Percentiles rank a stretch among this genome's conserved stretches.
phyloP scores from a whole-genome alignment of 768 basidiomycete species.

The Astraeus odoratus region DNA sequence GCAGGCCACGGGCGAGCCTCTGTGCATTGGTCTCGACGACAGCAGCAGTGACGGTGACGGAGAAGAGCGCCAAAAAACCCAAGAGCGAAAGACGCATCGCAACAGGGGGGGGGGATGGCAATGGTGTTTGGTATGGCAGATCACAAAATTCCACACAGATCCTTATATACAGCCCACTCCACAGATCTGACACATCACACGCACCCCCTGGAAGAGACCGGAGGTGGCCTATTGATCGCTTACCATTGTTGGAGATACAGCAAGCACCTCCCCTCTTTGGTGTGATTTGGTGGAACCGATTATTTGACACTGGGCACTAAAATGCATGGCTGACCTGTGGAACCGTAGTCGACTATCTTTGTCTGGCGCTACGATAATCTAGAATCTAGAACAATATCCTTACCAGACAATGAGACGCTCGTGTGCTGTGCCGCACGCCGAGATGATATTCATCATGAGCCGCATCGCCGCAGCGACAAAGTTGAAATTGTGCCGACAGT shows the following conservation, averaged over 20 bases:
- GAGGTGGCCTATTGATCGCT: not conserved
- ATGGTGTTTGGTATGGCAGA: not conserved
- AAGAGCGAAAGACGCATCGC: constrained; percentile 5
- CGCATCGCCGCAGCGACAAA: too few species aligned
- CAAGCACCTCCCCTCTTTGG: too few species aligned
- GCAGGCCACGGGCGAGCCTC: constrained; percentile 40
- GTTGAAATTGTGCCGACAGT: too few species aligned
- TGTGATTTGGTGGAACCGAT: not conserved
- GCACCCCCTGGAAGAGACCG: too few species aligned
- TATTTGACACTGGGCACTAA: not conserved
- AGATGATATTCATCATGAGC: not conserved
- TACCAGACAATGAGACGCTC: too few species aligned
- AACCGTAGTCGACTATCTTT: too few species aligned
- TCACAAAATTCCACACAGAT: not conserved
- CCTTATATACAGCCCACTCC: not conserved
- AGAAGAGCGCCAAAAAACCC: constrained; percentile 17
- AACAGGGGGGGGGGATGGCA: not conserved
- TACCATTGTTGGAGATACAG: not conserved
- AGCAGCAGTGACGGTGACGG: constrained; percentile 14
- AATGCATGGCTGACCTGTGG: not conserved
- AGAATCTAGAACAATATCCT: too few species aligned
- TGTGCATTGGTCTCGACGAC: constrained; percentile 34
- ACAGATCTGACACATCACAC: not conserved
- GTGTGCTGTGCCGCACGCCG: too few species aligned
- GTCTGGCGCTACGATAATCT: too few species aligned